These are phyloP conservation scores for Clathrus columnatus DNA, from an alignment of 768 basidiomycete genomes.

Conservation along the genomic window DNA sequence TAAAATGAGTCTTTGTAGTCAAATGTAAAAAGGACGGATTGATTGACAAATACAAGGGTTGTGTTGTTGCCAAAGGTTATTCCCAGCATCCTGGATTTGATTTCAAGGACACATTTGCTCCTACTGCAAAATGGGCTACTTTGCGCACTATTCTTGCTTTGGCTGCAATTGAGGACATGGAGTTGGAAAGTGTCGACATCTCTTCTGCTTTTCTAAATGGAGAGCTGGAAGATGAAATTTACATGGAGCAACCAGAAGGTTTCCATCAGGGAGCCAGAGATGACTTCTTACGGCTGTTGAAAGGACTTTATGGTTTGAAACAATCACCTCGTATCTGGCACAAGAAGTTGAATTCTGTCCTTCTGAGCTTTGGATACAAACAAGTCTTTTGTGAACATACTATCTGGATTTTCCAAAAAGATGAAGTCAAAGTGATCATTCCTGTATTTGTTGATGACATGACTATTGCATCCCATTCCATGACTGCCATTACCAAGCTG, in stretches of 20 bases:
- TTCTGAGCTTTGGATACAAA: constrained; percentile 9
- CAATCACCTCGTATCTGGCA: constrained; percentile 15
- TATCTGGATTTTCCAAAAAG: constrained; percentile 21
- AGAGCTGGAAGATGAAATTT: constrained; percentile 21
- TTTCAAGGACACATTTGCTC: constrained; percentile 17
- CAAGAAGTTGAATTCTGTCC: constrained; percentile 5
- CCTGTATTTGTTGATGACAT: too few species aligned
- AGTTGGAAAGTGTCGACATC: constrained; percentile 18
- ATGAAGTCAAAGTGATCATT: constrained; percentile 14
- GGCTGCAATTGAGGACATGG: constrained; percentile 16
- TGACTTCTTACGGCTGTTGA: constrained; percentile 9
- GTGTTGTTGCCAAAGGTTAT: constrained; percentile 34
- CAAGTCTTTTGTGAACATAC: constrained; percentile 20
- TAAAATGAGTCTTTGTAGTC: constrained; percentile 28
- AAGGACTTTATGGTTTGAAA: constrained; percentile 17
- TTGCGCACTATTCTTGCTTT: constrained; percentile 6
- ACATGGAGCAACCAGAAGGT: constrained; percentile 23
- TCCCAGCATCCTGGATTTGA: constrained; percentile 15
- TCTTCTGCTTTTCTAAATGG: constrained; percentile 21
- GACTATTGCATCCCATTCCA: constrained; percentile 20
- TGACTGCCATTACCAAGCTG: constrained; percentile 13
- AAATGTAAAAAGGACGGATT: constrained; percentile 31
- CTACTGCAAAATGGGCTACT: constrained; percentile 7
- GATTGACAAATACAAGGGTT: constrained; percentile 30
- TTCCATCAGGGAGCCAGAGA: background rate